Conservation (phyloP, 163 green algal genomes). For the Coccomyxa subellipsoidea region DNA sequence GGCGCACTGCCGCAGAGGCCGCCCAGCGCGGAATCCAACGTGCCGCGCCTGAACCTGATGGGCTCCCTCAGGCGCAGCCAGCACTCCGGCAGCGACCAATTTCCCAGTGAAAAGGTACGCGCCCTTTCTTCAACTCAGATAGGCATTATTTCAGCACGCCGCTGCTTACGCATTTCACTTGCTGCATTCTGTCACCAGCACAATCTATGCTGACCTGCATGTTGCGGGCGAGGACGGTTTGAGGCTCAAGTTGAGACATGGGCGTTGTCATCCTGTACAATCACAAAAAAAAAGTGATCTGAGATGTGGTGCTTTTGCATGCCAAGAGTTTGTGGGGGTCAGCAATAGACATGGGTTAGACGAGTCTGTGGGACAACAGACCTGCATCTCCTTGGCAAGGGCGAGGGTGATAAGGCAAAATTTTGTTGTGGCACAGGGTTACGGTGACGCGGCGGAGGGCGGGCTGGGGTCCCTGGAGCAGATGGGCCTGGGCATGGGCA, state of each 20-base stretch:
- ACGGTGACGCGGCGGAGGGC: neutral
- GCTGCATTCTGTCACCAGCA: too few species aligned
- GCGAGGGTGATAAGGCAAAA: too few species aligned
- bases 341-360: too few species aligned
- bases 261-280: too few species aligned
- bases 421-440: neutral
- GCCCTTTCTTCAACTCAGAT: neutral
- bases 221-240: too few species aligned
- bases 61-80: neutral
- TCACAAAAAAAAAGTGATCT: too few species aligned
- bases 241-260: too few species aligned
- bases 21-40: neutral
- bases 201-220: neutral
- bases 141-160: neutral
- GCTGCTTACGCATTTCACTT: too few species aligned
- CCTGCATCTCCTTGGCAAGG: too few species aligned
- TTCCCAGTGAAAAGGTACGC: neutral
- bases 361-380: too few species aligned
- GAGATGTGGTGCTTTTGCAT: too few species aligned
- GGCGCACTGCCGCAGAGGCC: neutral
- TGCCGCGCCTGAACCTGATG: neutral
- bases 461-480: slow-evolving; percentile 27
- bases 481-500: slow-evolving; percentile 34
- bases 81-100: neutral
- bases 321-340: too few species aligned